A percentile compares a stretch with the other conserved stretches of the same genome.
Evolutionary conservation across 2,329 filamentous ascomycete species (phyloP).

Genomic region (Phaeosphaeria sp.): DNA sequence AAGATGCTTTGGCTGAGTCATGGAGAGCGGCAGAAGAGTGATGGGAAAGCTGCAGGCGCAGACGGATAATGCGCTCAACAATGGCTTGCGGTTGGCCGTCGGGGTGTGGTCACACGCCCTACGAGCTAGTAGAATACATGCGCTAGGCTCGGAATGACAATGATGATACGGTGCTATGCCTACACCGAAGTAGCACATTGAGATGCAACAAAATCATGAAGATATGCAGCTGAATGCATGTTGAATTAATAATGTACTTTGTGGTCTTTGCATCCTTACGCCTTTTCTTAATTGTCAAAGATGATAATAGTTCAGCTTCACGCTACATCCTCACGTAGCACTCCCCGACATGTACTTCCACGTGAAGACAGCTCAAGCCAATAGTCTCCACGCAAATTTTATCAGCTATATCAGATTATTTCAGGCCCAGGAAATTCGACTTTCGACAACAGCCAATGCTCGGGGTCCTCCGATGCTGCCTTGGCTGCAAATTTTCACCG

Average conservation of each 20-base stretch:
- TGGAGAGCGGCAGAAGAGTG: slow-evolving; percentile 10
- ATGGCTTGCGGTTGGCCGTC: background rate
- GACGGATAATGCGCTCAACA: background rate
- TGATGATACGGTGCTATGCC: background rate
- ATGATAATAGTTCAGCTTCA: background rate
- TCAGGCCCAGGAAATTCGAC: slow-evolving; percentile 20
- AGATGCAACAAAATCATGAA: background rate
- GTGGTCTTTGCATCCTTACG: background rate
- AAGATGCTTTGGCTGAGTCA: slow-evolving; percentile 28
- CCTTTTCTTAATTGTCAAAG: background rate
- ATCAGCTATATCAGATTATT: slow-evolving; percentile 27
- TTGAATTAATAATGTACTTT: background rate
- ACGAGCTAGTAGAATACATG: slow-evolving; percentile 1
- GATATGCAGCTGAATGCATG: background rate
- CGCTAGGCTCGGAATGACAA: slow-evolving; percentile 11
- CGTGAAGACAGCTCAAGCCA: slow-evolving; percentile 32
- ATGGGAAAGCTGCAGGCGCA: slow-evolving; percentile 13
- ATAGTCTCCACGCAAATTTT: slow-evolving; percentile 29
- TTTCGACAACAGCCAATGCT: slow-evolving; percentile 10
- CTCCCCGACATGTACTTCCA: slow-evolving; percentile 15
- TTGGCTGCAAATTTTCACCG: slow-evolving; percentile 11
- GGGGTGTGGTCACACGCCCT: slow-evolving; percentile 6
- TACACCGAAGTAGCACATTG: background rate
- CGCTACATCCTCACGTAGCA: slow-evolving; percentile 8
- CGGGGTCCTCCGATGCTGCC: slow-evolving; percentile 20